Evolutionary conservation across 495 filamentous ascomycete genomes (phyloP), one percentile per base, ranked within the genome.

Genomic region (Friedmanniomyces simplex): DNA sequence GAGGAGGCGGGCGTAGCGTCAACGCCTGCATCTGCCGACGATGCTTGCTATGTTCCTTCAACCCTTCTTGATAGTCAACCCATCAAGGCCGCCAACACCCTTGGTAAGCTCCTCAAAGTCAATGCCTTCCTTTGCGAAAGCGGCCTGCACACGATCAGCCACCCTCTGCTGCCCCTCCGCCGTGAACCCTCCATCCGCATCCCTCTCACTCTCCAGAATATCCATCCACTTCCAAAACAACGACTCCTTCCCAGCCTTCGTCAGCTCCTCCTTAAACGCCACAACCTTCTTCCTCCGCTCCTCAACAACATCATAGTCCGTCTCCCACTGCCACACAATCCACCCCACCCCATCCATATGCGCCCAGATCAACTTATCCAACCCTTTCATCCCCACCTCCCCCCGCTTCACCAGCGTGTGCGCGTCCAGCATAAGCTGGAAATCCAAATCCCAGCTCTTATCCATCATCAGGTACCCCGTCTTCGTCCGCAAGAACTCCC

Each of bases 191-290:
- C 84, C 88, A 0, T 87, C 81, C 58, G 77, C 77, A 28, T 78
- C 79, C 49, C 85, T 86, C 71, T 93, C 89, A 64, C 79, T 89
- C 68, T 94, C 88, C 39, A 94, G 76, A 54, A 93, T 69, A 72
- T 95, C 89, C 50, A 91, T 84, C 86, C 87, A 90, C 32, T 83
- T 77, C 69, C 83, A 93, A 71, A 95, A 95, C 8, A 95, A 68
- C 55, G 83, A 79, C 68, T 93, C 89, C 69, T 93, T 91, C 11
- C 86, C 86, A 66, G 90, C 71, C 1, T 74, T 74, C 2, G 79
- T 76, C 58, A 94, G 72, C 47, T 78, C 79, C 42, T 90, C 84
- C 66, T 84, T 81, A 66, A 93, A 89, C 0, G 75, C 73, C 42
- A 89, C 73, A 25, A 71, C 50, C 76, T 50, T 82, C 79, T 57